Conservation (phyloP, 2,329 filamentous ascomycete genomes). For the Ceratocystis huliohia region DNA sequence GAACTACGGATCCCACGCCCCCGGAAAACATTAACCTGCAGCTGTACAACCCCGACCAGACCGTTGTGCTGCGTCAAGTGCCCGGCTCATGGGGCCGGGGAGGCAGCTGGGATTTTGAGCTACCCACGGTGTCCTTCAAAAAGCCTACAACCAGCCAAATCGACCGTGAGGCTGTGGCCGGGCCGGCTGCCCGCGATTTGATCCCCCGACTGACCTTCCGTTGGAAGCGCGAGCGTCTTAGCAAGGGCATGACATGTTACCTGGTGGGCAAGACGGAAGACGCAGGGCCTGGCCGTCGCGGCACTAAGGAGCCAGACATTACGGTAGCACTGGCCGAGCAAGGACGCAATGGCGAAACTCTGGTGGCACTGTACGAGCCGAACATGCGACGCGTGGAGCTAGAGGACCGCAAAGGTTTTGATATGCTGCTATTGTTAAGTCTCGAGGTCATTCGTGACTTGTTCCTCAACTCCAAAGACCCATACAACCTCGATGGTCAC, state of each 20-base stretch:
- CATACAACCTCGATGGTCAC: conserved; percentile 64
- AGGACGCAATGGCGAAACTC: conserved; percentile 45
- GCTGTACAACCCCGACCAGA: conserved; percentile 88
- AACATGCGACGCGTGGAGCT: conserved; percentile 84
- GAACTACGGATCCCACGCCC: conserved; percentile 7
- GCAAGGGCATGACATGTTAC: conserved; percentile 79
- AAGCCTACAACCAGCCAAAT: conserved; percentile 65
- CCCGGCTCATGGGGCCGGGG: conserved; percentile 68
- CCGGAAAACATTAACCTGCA: conserved; percentile 72
- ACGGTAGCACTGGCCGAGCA: conserved; percentile 77
- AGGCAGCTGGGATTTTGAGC: conserved; percentile 80
- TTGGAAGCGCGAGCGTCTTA: conserved; percentile 72
- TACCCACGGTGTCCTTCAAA: conserved; percentile 75
- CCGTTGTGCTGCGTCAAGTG: conserved; percentile 56
- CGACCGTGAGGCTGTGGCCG: conserved; percentile 46
- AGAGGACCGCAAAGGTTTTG: conserved; percentile 85
- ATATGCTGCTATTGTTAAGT: conserved; percentile 59
- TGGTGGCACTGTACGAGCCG: conserved; percentile 78
- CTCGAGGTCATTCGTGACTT: conserved; percentile 54
- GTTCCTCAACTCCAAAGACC: conserved; percentile 47
- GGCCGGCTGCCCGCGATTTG: conserved; percentile 31
- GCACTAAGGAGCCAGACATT: conserved; percentile 87
- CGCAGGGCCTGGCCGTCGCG: conserved; percentile 45
- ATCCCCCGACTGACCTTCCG: conserved; percentile 70
- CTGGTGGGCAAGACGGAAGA: conserved; percentile 65